Evolutionary conservation across 1,284 basidiomycete species (phyloP).

Genomic region (Gymnopus androsaceus): DNA sequence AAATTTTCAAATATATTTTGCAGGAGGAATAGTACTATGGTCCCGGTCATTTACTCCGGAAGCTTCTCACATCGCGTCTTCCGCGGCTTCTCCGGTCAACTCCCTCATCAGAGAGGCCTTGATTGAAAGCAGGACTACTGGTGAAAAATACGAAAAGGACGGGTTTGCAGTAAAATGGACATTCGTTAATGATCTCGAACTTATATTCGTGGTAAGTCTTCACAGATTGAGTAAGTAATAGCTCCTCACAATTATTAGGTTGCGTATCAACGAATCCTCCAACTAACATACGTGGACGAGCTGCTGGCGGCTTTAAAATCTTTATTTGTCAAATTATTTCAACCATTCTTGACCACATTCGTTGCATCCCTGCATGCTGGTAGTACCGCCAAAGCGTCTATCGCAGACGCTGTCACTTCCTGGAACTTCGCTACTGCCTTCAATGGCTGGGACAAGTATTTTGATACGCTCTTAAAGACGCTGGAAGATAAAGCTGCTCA

Average conservation of each 20-base stretch:
- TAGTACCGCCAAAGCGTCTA: constrained; percentile 44
- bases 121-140: constrained; percentile 79
- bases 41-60: constrained; percentile 89
- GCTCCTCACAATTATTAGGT: constrained; percentile 57
- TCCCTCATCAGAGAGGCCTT: constrained; percentile 87
- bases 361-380: constrained; percentile 77
- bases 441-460: constrained; percentile 81
- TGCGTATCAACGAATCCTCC: constrained; percentile 95
- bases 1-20: neutral
- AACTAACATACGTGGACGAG: constrained; percentile 92
- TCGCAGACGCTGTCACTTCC: constrained; percentile 38
- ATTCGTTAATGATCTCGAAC: constrained; percentile 88
- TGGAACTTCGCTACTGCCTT: constrained; percentile 77
- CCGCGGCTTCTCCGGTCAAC: constrained; percentile 87
- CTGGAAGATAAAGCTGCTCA: constrained; percentile 77
- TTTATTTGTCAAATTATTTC: constrained; percentile 84
- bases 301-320: constrained; percentile 80
- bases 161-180: constrained; percentile 93
- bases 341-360: constrained; percentile 79
- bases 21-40: constrained; percentile 92
- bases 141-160: constrained; percentile 87
- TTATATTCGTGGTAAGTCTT: constrained; percentile 86
- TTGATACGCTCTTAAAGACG: constrained; percentile 75
- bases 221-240: neutral
- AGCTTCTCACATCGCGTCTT: constrained; percentile 69